Conservation (phyloP, 257 asterid genomes). For the Nicotiana undulata region DNA sequence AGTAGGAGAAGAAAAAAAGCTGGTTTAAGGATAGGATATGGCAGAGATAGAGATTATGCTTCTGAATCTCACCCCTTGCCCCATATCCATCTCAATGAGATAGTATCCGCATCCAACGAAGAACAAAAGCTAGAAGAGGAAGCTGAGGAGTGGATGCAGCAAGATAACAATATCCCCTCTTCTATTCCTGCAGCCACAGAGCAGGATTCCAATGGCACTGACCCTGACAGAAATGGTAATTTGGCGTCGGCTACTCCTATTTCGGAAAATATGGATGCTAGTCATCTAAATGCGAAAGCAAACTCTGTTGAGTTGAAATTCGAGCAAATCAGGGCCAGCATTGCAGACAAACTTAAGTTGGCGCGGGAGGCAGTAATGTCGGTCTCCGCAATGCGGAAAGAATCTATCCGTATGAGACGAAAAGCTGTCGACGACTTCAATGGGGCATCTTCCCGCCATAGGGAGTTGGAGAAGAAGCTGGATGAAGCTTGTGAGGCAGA, state of each 20-base stretch:
- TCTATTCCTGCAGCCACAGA: neutral
- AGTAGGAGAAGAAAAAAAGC: slow-evolving; percentile 33
- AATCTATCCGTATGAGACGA: slow-evolving; percentile 29
- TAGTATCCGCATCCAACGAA: neutral
- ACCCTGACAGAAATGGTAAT: neutral
- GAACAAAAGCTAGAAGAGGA: neutral
- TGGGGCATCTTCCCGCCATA: slow-evolving; percentile 24
- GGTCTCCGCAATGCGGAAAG: slow-evolving; percentile 26
- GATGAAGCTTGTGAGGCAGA: slow-evolving; percentile 44
- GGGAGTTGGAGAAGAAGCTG: slow-evolving; percentile 29
- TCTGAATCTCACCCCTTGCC: neutral
- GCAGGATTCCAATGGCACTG: neutral
- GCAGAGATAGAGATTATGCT: slow-evolving; percentile 17
- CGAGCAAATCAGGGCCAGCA: slow-evolving; percentile 18
- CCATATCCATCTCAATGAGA: neutral
- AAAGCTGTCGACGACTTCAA: slow-evolving; percentile 23
- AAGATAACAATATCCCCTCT: neutral
- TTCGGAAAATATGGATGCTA: neutral
- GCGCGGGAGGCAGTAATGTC: slow-evolving; percentile 23
- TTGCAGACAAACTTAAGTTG: slow-evolving; percentile 18
- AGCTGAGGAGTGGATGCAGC: neutral
- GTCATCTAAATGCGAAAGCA: neutral
- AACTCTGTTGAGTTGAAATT: slow-evolving; percentile 16
- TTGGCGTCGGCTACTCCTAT: neutral
- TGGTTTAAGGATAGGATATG: slow-evolving; percentile 45